Percentiles rank a stretch among this genome's conserved stretches.
phyloP scores from a whole-genome alignment of 2,329 filamentous ascomycete genomes.

The Xylariaceae sp. region DNA sequence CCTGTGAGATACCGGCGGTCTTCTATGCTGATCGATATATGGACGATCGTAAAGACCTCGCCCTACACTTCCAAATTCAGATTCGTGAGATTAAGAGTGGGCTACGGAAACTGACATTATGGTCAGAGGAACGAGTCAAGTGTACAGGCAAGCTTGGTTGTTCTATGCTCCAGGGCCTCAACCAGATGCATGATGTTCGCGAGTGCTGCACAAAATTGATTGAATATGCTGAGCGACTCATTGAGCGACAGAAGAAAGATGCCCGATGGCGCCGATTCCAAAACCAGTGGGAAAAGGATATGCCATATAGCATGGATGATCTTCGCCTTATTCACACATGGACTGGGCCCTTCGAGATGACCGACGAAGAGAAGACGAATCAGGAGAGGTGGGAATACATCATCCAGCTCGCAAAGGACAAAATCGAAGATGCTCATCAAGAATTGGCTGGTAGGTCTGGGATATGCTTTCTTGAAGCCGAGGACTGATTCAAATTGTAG shows the following conservation, averaged over 20 bases:
- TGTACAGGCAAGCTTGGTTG: slow-evolving; percentile 33
- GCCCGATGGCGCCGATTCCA: slow-evolving; percentile 39
- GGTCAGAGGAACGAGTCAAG: slow-evolving; percentile 26
- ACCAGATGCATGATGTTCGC: slow-evolving; percentile 31
- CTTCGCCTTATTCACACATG: slow-evolving; percentile 46
- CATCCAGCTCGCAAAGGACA: slow-evolving; percentile 41
- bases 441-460: slow-evolving; percentile 45
- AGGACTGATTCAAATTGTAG: slow-evolving; percentile 31
- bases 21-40: slow-evolving; percentile 63
- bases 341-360: slow-evolving; percentile 47
- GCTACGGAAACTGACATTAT: slow-evolving; percentile 30
- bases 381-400: slow-evolving; percentile 43
- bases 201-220: slow-evolving; percentile 37
- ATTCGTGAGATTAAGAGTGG: slow-evolving; percentile 34
- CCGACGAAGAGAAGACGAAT: slow-evolving; percentile 41
- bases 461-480: neutral
- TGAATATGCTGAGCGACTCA: slow-evolving; percentile 27
- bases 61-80: slow-evolving; percentile 51
- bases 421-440: slow-evolving; percentile 43
- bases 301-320: slow-evolving; percentile 37
- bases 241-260: slow-evolving; percentile 33
- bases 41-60: slow-evolving; percentile 51
- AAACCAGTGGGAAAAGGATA: slow-evolving; percentile 25
- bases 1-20: slow-evolving; percentile 56
- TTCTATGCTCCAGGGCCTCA: slow-evolving; percentile 32